Percentiles rank a stretch among this genome's conserved stretches.
These are phyloP conservation scores for Austroboletus eburneus DNA, from an alignment of 768 basidiomycete genomes.

Conservation along the genomic window DNA sequence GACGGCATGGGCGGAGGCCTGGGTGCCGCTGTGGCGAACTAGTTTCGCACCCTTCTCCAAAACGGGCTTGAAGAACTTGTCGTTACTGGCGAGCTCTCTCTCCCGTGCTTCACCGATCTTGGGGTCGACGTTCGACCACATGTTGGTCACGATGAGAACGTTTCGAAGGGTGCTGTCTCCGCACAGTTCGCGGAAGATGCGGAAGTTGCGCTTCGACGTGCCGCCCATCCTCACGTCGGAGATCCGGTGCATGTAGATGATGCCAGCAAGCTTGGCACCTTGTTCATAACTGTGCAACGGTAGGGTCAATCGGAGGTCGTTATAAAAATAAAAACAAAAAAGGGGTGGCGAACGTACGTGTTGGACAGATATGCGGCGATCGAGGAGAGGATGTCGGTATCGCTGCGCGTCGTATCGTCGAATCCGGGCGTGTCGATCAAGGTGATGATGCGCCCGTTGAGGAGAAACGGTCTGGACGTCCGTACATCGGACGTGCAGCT, in stretches of 20 bases:
- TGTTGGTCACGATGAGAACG: constrained; percentile 51
- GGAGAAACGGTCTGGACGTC: constrained; percentile 39
- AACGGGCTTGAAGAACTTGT: constrained; percentile 49
- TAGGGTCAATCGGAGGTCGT: not conserved
- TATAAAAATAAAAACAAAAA: not conserved
- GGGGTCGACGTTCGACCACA: constrained; percentile 44
- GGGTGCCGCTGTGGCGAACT: constrained; percentile 39
- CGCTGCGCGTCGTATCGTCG: constrained; percentile 48
- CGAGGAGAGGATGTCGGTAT: constrained; percentile 47
- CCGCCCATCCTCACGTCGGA: constrained; percentile 48
- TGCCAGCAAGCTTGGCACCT: constrained; percentile 42
- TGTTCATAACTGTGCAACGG: constrained; percentile 28
- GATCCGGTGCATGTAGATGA: constrained; percentile 56
- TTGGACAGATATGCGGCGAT: constrained; percentile 41
- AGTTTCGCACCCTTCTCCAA: constrained; percentile 46
- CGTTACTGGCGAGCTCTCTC: constrained; percentile 37
- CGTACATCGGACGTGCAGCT: constrained; percentile 51
- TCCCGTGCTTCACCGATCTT: constrained; percentile 43
- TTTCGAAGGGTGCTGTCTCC: constrained; percentile 46
- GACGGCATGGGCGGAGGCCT: constrained; percentile 39
- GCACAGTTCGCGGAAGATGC: constrained; percentile 50
- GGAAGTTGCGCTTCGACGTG: constrained; percentile 47
- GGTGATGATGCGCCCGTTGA: constrained; percentile 42
- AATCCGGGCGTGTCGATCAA: constrained; percentile 63
- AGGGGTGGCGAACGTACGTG: constrained; percentile 18